Base-by-base conservation (phyloP, 2,329 filamentous ascomycete species). In the Hysterium pulicare region DNA sequence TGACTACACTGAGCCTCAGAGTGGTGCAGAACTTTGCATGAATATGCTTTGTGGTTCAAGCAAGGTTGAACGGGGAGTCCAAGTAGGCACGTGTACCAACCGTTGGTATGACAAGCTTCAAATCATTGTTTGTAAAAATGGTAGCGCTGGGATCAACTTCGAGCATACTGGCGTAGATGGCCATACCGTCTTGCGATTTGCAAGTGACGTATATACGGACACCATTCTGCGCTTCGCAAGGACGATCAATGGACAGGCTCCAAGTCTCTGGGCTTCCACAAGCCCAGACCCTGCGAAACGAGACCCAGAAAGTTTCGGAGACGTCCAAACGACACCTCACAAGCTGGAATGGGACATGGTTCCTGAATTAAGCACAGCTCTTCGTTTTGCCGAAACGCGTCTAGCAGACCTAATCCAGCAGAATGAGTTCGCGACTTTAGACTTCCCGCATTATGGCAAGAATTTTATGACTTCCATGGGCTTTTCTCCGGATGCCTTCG, bases 81-180 rank as follows among this genome's bases (percentile, higher is more conserved):
- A 98, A 69, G 90, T 96, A 33, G 93, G 93, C 22, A 97, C 93
- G 2, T 98, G 93, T 70, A 96, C 91, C 11, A 98, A 98, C 68
- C 79, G 93, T 48, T 98, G 93, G 93, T 98, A 98, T 61, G 93
- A 98, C 71, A 98, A 98, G 72, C 76, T 98, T 36, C 93, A 98
- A 64, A 96, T 98, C 49, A 97, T 98, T 41, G 93, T 98, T 38
- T 97, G 93, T 76, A 95, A 95, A 72, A 98, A 97, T 68, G 93
- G 93, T 44, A 95, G 89, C 61, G 93, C 93, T 0, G 93, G 93
- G 5, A 97, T 98, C 80, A 98, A 98, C 71, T 97, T 98, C 58
- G 93, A 98, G 67, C 93, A 98, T 61, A 98, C 93, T 0, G 93
- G 93, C 52, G 91, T 98, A 4, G 93, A 98, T 59, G 93, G 93